Base-by-base conservation (phyloP, 2,329 filamentous ascomycete species). In the Parastagonospora nodorum region DNA sequence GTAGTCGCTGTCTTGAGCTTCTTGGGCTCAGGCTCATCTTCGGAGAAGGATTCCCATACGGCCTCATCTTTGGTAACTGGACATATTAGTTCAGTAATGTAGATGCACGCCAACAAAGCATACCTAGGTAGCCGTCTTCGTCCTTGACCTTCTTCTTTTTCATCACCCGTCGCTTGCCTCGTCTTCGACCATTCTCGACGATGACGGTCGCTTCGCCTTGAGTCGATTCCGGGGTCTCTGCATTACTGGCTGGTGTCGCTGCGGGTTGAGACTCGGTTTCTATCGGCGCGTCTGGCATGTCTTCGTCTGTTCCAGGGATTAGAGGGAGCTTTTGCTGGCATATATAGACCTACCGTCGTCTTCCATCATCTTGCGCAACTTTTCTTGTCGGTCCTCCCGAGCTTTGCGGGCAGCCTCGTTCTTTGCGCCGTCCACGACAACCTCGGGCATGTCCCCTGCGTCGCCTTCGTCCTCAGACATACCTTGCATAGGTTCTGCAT, bases 21-120 rank as follows among this genome's bases (percentile, higher is more conserved):
- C 68, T 82, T 79, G 8, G 77, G 73, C 29, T 80, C 79, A 16
- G 86, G 83, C 59, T 96, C 92, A 57, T 96, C 92, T 70, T 97
- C 92, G 0, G 91, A 96, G 76, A 95, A 96, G 0, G 89, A 93
- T 72, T 97, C 92, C 92, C 92, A 97, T 0, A 82, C 88, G 0
- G 83, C 76, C 67, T 96, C 91, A 74, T 95, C 89, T 59, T 88
- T 88, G 2, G 92, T 96, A 29, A 96, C 92, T 94, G 31, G 24
- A n/a, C 8, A 2, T 14, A 40, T 69, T 45, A 68, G 64, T 29
- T n/a, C 11, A 27, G 11, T 1, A 8, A 9, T n/a, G 9, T 40
- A 5, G 29, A 62, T 33, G 54, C 10, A 14, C 28, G n/a, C 12
- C 14, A 38, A 61, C 58, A 47, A 14, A 38, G 29, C 85, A 73